Conservation (phyloP, 2,329 filamentous ascomycete genomes). For the Colletotrichum sp. region DNA sequence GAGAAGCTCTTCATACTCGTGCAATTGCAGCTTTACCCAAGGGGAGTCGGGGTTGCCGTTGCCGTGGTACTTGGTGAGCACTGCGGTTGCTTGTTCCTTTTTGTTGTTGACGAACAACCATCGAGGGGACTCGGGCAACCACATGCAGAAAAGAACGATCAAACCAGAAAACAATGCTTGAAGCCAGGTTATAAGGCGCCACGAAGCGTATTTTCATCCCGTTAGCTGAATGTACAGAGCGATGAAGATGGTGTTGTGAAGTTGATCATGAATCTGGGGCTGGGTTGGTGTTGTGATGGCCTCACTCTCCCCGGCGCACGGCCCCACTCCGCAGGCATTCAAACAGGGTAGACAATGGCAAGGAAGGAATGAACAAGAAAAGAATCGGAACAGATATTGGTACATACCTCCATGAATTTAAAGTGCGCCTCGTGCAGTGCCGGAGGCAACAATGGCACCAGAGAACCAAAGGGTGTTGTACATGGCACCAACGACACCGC, state of each 20-base stretch:
- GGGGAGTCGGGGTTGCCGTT: constrained; percentile 46
- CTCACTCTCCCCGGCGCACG: not conserved
- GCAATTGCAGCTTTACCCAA: constrained; percentile 51
- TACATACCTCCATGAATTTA: constrained; percentile 40
- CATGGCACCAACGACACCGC: constrained; percentile 45
- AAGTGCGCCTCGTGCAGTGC: constrained; percentile 49
- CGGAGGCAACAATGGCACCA: constrained; percentile 56
- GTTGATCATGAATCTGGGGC: not conserved
- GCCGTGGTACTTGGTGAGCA: constrained; percentile 48
- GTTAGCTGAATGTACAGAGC: not conserved
- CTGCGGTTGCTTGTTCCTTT: constrained; percentile 36
- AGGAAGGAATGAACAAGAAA: fast-evolving
- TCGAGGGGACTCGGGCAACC: constrained; percentile 47
- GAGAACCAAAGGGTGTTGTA: constrained; percentile 52
- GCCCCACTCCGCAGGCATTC: not conserved
- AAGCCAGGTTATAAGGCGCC: too few relatives aligned
- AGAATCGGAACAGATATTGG: constrained; percentile 35
- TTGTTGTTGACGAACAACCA: constrained; percentile 46
- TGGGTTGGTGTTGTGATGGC: not conserved
- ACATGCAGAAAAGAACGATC: constrained; percentile 37
- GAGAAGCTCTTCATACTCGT: constrained; percentile 48
- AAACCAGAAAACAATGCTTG: constrained; percentile 48
- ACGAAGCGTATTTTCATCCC: too few relatives aligned
- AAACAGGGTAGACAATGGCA: not conserved
- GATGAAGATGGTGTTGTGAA: not conserved